Base-by-base conservation (phyloP, 305 asterid species). In the Fraxinus ornus region DNA sequence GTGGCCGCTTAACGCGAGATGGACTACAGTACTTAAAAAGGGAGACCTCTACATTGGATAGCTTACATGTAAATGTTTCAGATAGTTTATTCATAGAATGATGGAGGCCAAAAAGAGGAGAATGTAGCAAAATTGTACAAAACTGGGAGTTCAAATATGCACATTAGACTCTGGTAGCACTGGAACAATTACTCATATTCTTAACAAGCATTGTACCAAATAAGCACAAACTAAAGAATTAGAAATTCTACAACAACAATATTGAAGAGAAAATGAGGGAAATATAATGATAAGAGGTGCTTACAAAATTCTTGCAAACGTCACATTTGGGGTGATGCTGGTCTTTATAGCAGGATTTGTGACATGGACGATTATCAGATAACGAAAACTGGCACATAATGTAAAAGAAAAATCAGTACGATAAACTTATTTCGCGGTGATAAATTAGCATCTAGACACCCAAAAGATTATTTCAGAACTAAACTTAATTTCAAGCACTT, bases 291-390 rank as follows among this genome's bases (percentile, higher is more conserved):
- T 32, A 41, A 47, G 12, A 77, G 75, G 82, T n/a, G 86, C 99
- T 93, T 90, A 97, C 99, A 78, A 93, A 97, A 73, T 91, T 87
- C 85, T 89, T 92, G 93, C 99, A 97, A 77, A 97, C 97, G 80
- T 93, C 99, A 85, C 99, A 97, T 86, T 91, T 93, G 66, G 99
- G 99, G 87, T 93, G 97, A 90, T 93, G 91, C 73, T 87, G 90
- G 66, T 91, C 96, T 90, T 92, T 95, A 66, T 91, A 97, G 92
- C 99, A 97, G 81, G 95, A 87, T 88, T 97, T 97, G 84, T 97
- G 99, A 90, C 81, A 92, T 33, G 97, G 96, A 21, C 79, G 91
- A 79, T 88, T 93, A 17, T 90, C 96, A 15, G 89, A 90, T 97
- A 93, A 86, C 28, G 98, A 97, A 84, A 93, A 97, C 99, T 97